Conservation (phyloP, 73 alveolate genomes). For the Uronychia binucleata region DNA sequence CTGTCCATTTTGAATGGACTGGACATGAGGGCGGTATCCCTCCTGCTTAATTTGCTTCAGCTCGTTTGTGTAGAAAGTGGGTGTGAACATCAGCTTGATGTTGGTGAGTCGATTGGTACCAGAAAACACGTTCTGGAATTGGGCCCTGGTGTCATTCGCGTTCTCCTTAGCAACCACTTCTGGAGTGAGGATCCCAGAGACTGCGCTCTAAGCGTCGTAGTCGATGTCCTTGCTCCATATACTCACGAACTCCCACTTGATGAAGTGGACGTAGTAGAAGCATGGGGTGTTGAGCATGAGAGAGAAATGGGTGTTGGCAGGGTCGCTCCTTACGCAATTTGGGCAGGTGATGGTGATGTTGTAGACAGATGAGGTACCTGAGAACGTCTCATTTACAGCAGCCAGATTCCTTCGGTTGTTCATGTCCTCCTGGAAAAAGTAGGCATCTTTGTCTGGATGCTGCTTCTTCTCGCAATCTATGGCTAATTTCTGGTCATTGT, state of each 20-base stretch:
- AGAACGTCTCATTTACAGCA: background rate
- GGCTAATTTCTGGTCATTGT: background rate
- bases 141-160: background rate
- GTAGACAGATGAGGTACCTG: background rate
- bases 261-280: background rate
- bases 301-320: background rate
- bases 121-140: background rate
- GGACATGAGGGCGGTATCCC: background rate
- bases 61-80: background rate
- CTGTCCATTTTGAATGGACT: background rate
- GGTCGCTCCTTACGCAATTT: background rate
- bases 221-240: background rate
- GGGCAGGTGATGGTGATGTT: background rate
- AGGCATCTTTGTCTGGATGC: background rate
- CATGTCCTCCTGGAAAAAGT: background rate
- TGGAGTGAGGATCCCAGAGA: background rate
- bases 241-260: background rate
- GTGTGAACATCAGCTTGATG: background rate
- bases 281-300: background rate
- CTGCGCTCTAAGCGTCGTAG: background rate
- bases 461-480: background rate
- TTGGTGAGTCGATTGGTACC: background rate
- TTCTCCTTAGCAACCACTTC: background rate
- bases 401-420: no score
- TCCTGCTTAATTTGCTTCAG: background rate